These are phyloP conservation scores for Leucoagaricus sp. DNA, from an alignment of 1,284 basidiomycete genomes.

Conservation along the genomic window DNA sequence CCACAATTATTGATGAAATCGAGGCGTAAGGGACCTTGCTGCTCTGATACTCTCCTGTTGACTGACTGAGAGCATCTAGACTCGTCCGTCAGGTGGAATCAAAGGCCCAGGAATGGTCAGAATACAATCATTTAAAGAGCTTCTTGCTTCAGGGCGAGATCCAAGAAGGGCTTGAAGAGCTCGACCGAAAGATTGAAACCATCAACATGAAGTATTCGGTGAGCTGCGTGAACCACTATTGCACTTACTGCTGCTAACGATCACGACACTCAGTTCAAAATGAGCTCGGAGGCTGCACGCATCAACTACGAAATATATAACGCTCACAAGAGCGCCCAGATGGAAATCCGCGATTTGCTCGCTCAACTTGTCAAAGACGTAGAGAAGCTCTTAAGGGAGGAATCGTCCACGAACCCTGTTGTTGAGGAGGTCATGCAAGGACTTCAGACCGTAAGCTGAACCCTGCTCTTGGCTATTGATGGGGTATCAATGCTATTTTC, in stretches of 20 bases:
- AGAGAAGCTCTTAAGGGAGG: constrained; percentile 27
- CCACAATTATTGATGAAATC: constrained; percentile 37
- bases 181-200: constrained; percentile 39
- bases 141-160: constrained; percentile 42
- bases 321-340: constrained; percentile 34
- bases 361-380: constrained; percentile 34
- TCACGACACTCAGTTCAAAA: constrained; percentile 25
- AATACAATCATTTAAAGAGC: constrained; percentile 36
- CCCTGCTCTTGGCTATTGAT: not conserved
- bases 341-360: constrained; percentile 40
- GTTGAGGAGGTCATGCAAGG: constrained; percentile 41
- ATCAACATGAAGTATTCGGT: constrained; percentile 38
- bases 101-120: constrained; percentile 39
- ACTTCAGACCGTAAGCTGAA: constrained; percentile 37
- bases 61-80: constrained; percentile 22
- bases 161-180: constrained; percentile 38
- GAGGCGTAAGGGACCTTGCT: constrained; percentile 27
- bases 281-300: constrained; percentile 30
- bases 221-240: no score
- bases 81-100: constrained; percentile 33
- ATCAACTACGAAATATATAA: constrained; percentile 26
- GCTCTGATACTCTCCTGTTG: not conserved
- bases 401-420: constrained; percentile 23
- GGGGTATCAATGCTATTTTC: not conserved
- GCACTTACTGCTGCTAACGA: no score